Percentiles rank a stretch among this genome's conserved stretches.
These are phyloP conservation scores for Gastrolobium bilobum DNA, from an alignment of 306 rosid genomes.

Conservation along the genomic window DNA sequence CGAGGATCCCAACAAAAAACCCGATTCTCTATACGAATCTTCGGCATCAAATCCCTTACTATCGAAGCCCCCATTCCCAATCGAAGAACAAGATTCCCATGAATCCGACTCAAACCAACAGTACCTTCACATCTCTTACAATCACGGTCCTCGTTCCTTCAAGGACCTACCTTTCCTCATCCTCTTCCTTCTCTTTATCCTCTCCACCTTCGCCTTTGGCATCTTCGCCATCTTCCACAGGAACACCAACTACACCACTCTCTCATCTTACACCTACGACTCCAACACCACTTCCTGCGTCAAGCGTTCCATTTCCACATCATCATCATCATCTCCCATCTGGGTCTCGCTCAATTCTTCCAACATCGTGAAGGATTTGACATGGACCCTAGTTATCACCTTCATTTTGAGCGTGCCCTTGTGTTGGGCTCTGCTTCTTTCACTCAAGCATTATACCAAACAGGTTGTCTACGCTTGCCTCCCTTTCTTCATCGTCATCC, in stretches of 20 bases:
- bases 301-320: not conserved
- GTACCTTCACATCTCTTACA: slow-evolving; percentile 81
- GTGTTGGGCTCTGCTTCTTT: slow-evolving; percentile 66
- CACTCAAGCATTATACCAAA: slow-evolving; percentile 82
- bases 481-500: slow-evolving; percentile 75
- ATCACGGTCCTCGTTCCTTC: slow-evolving; percentile 69
- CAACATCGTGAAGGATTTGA: slow-evolving; percentile 53
- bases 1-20: slow-evolving; percentile 65
- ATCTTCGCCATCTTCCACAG: slow-evolving; percentile 75
- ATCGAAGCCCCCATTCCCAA: slow-evolving; percentile 51
- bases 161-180: slow-evolving; percentile 80
- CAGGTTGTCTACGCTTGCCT: slow-evolving; percentile 77
- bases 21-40: slow-evolving; percentile 54
- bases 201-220: slow-evolving; percentile 78
- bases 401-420: slow-evolving; percentile 72
- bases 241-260: slow-evolving; percentile 56
- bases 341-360: slow-evolving; percentile 52
- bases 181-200: slow-evolving; percentile 69
- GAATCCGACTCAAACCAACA: slow-evolving; percentile 70
- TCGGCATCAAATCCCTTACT: slow-evolving; percentile 70
- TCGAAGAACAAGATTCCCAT: slow-evolving; percentile 52
- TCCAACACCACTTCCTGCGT: slow-evolving; percentile 67
- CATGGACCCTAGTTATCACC: slow-evolving; percentile 81
- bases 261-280: slow-evolving; percentile 71
- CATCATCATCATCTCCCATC: slow-evolving; percentile 24